Evolutionary conservation across 2,329 filamentous ascomycete species (phyloP), one percentile per base, ranked within the genome.

Genomic region (Phyllosticta ampelicida): DNA sequence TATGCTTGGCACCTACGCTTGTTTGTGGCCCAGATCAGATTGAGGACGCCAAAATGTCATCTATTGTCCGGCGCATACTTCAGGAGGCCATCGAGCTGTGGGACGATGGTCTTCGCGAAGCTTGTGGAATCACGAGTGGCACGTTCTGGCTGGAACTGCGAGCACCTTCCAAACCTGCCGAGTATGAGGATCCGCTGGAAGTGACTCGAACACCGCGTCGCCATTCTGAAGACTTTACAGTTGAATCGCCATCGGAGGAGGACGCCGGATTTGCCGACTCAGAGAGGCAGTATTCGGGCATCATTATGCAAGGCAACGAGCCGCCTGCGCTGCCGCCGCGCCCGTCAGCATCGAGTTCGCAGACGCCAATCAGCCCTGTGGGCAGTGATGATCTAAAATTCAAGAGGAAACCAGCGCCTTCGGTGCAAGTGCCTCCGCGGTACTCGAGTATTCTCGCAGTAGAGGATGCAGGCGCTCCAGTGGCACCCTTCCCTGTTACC

Each of bases 1-100:
- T 81, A 6, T 80, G 78, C 63, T 77, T 82, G 63, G 77, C 77
- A 2, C 79, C 79, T 44, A 75, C 76, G 48, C 66, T 82, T 3
- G 65, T 81, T 11, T 75, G 75, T 61, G 78, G 79, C 0, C 75
- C 77, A 3, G 77, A 82, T 64, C 78, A 80, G 62, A 68, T 80
- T 48, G 77, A 80, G 60, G 80, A 82, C 61, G 77, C 76, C 0
- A 80, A 78, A 62, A 75, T 80, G 66, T 78, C 78, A 3, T 74
- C 72, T 1, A 75, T 80, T 16, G 70, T 81, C n/a, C 71, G 75
- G 19, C 73, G 74, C 11, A 71, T 82, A 4, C 66, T 82, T 16
- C 72, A 75, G 50, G 72, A 75, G 36, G 76, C 77, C 1, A 74
- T 80, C 48, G 68, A 74, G 11, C 62, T 73, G 63, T 77, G 78